Conservation (phyloP, 495 filamentous ascomycete species). For the Trichoderma virens region DNA sequence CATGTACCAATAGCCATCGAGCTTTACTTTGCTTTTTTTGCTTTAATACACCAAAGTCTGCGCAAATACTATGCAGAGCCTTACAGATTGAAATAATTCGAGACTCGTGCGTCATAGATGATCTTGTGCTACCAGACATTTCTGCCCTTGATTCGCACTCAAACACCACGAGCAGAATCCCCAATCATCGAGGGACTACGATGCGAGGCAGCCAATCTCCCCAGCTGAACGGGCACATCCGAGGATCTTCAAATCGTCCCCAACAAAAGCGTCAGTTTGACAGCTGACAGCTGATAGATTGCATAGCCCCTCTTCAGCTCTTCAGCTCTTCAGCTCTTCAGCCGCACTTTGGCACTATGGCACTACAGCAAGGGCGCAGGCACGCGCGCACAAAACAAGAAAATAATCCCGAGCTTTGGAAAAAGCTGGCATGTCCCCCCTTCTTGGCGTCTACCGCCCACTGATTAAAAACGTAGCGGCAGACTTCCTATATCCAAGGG, state of each 20-base stretch:
- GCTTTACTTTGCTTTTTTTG: neutral
- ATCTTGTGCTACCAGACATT: neutral
- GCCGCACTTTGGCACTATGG: neutral
- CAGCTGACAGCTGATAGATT: neutral
- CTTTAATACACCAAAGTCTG: neutral
- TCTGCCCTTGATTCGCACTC: neutral
- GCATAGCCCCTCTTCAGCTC: neutral
- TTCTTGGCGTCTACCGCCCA: constrained; percentile 12
- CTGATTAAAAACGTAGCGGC: constrained; percentile 5
- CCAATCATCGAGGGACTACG: neutral
- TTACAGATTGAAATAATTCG: neutral
- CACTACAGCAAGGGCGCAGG: neutral
- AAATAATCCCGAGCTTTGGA: neutral
- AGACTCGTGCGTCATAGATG: neutral
- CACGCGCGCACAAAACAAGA: neutral
- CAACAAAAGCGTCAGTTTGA: neutral
- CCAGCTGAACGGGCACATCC: neutral
- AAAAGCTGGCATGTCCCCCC: constrained; percentile 12
- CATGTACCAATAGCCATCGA: neutral
- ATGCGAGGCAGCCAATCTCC: neutral
- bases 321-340: neutral
- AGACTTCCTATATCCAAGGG: constrained; percentile 13
- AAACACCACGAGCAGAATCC: neutral
- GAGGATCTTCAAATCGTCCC: neutral
- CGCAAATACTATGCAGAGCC: neutral